Evolutionary conservation across 257 asterid genomes (phyloP), one percentile per base, ranked within the genome.

Genomic region (Penstemon davidsonii): DNA sequence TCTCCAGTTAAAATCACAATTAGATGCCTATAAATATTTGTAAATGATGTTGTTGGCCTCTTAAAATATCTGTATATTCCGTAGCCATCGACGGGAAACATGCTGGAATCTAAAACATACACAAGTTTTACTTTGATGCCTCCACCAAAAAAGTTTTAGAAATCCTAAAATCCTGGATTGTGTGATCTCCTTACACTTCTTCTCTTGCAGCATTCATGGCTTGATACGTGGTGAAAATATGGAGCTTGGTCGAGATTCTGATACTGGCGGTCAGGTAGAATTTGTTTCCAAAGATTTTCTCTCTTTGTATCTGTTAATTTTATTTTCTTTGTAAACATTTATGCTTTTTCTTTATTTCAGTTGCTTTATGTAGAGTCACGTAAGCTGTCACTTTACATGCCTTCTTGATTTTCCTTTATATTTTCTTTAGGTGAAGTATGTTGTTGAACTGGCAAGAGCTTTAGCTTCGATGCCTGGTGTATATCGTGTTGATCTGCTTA

Each of bases 161-260:
- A 13, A 36, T 54, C 3, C 6, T 44, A 6, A 6, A 39, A 7
- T 40, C 2, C 55, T 44, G 44, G 19, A 37, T 44, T 55, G 5
- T 3, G 4, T 47, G 59, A 5, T 15, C 40, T 51, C 41, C 8
- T 69, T 43, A 69, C n/a, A 38, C 45, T 55, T 33, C 3, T 36
- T 68, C 52, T 45, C 66, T 41, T 38, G 8, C 79, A 75, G 79
- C 63, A 49, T 75, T 39, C 79, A 75, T 19, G 79, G 79, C 13
- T 64, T 75, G 72, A 72, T 75, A 55, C 79, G 79, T 12, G 79
- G 79, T 47, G 79, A 69, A 55, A 75, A 75, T 37, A 75, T 75
- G 79, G 79, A 75, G 72, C 79, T 75, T 75, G 79, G 79, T 36
- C 75, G 79, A 4, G 79, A 75, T 75, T 75, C 79, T 56, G 79